Conservation (phyloP, 768 basidiomycete species). For the Pisolithus tinctorius region DNA sequence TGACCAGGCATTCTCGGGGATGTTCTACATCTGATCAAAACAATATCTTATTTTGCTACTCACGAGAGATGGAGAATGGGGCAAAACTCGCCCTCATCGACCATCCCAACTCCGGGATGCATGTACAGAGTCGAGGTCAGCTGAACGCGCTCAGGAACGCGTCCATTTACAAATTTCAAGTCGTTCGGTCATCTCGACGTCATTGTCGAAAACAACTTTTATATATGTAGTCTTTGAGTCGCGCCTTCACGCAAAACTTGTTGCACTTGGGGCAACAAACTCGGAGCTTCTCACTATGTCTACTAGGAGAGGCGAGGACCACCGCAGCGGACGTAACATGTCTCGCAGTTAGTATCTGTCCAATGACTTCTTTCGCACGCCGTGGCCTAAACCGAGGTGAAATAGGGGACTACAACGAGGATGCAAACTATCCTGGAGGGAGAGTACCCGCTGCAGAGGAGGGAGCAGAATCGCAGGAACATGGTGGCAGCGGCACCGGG, state of each 20-base stretch:
- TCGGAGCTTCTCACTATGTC: background rate
- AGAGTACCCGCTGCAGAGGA: background rate
- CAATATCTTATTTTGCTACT: too few species aligned
- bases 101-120: background rate
- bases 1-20: too few species aligned
- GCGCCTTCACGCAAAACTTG: background rate
- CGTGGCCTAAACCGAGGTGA: background rate
- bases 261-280: background rate
- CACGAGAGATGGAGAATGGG: too few species aligned
- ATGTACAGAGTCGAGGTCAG: background rate
- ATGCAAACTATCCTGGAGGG: background rate
- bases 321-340: background rate
- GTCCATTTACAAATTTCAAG: background rate
- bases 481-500: constrained; percentile 6
- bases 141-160: background rate
- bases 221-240: background rate
- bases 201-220: background rate
- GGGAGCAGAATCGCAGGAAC: background rate
- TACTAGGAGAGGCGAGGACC: background rate
- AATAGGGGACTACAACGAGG: constrained; percentile 6
- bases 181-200: background rate
- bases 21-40: too few species aligned
- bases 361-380: background rate
- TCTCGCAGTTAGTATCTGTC: background rate
- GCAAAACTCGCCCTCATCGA: too few species aligned